Percentiles rank a stretch among this genome's conserved stretches.
These are phyloP conservation scores for Morella rubra DNA, from an alignment of 306 rosid genomes.

Conservation along the genomic window DNA sequence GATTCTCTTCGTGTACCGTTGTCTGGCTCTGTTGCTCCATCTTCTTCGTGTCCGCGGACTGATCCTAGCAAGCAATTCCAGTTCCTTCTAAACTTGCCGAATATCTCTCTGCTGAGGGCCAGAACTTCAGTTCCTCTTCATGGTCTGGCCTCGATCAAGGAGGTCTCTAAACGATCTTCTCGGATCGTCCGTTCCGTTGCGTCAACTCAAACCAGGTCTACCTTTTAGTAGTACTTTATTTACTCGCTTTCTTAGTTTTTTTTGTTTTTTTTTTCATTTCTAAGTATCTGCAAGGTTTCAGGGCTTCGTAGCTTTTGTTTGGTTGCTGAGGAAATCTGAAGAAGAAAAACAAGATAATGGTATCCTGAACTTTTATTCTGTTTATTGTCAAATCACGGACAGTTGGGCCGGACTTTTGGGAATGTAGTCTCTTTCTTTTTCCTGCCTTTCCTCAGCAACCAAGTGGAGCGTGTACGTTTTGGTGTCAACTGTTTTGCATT, in stretches of 20 bases:
- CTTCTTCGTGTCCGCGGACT: neutral
- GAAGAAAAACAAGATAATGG: neutral
- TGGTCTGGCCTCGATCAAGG: neutral
- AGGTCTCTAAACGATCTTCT: neutral
- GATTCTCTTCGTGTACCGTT: neutral
- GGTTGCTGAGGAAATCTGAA: neutral
- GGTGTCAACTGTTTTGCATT: neutral
- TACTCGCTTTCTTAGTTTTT: neutral
- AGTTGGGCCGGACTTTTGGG: neutral
- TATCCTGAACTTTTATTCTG: neutral
- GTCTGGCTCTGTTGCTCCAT: neutral
- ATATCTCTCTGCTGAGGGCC: neutral
- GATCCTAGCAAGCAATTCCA: slow-evolving; percentile 8
- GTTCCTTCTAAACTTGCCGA: neutral
- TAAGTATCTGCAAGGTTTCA: neutral
- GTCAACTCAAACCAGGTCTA: slow-evolving; percentile 2
- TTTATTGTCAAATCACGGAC: neutral
- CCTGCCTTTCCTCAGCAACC: neutral
- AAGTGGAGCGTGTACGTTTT: neutral
- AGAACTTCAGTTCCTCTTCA: neutral
- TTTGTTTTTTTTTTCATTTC: neutral
- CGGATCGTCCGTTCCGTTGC: neutral
- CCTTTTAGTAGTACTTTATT: neutral
- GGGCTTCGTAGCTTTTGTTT: neutral
- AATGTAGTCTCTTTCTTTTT: neutral